Evolutionary conservation across 2,329 filamentous ascomycete genomes (phyloP).

Genomic region (Colletotrichum limetticola): DNA sequence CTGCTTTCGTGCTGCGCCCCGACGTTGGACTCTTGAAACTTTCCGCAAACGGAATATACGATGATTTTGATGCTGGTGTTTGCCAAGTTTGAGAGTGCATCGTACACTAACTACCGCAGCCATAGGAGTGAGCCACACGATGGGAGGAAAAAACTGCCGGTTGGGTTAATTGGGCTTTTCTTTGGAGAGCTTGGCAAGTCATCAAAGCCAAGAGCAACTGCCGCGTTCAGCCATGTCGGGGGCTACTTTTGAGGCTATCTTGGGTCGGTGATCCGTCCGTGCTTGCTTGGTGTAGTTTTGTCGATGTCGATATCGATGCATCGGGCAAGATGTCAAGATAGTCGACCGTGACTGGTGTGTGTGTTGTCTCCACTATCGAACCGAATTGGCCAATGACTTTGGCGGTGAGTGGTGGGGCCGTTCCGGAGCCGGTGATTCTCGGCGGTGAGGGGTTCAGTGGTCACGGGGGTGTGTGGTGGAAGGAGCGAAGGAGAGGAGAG

Average conservation of each 20-base stretch:
- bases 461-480: no score
- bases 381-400: neutral
- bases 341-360: neutral
- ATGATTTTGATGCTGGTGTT: neutral
- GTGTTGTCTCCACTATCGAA: neutral
- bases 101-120: neutral
- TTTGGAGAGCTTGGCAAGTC: neutral
- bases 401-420: neutral
- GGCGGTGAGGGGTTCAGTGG: neutral
- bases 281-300: neutral
- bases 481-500: neutral
- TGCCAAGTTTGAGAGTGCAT: neutral
- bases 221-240: neutral
- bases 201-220: neutral
- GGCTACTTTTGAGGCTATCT: neutral
- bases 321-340: neutral
- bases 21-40: neutral
- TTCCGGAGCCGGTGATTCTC: slow-evolving; percentile 10
- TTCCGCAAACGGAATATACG: slow-evolving; percentile 6
- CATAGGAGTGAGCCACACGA: neutral
- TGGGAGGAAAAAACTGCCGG: neutral
- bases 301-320: neutral
- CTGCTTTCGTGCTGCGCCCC: neutral
- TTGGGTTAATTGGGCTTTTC: neutral
- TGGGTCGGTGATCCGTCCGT: neutral